Evolutionary conservation across 2,329 filamentous ascomycete genomes (phyloP), one percentile per base, ranked within the genome.

Genomic region (Claviceps humidiphila): DNA sequence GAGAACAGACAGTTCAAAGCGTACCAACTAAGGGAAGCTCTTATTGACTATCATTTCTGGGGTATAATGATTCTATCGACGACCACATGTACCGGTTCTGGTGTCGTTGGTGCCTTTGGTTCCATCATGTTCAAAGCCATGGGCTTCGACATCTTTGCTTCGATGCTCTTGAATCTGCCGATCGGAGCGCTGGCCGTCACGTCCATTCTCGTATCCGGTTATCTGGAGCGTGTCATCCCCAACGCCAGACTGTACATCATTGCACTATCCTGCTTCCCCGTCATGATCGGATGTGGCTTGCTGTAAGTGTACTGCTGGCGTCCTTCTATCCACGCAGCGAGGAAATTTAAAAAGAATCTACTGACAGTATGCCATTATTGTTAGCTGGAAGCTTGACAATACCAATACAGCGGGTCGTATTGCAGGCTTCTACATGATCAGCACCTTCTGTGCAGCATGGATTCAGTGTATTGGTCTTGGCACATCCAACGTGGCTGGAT

Each of bases 41-140:
- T 65, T 42, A 17, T 47, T 1, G 62, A 64, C 52, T 60, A 60
- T 30, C 59, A 63, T 43, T 55, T 66, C 34, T 66, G 63, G 60
- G 24, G 48, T 22, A 61, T 65, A 51, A 55, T 61, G 17, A 40
- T 63, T 3, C 57, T 67, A 46, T 61, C 63, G 9, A 58, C 63
- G 4, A 56, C 63, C 8, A 64, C 61, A 2, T 62, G 59, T 41
- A 63, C 64, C 1, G 63, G 62, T 16, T 62, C 63, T 2, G 63
- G 61, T 14, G 61, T 60, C 2, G 55, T 66, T 9, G 61, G 58
- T 14, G 60, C 60, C 2, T 67, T 66, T 49, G 62, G 62, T 3
- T 59, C 64, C 11, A 61, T 67, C 4, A 63, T 66, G 3, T 60
- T 69, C 52, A 63, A 64, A 30, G 60, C 60, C 24, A 67, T 69